A percentile compares a stretch with the other conserved stretches of the same genome.
Evolutionary conservation across 257 asterid species (phyloP).

Genomic region (Penstemon barbatus): DNA sequence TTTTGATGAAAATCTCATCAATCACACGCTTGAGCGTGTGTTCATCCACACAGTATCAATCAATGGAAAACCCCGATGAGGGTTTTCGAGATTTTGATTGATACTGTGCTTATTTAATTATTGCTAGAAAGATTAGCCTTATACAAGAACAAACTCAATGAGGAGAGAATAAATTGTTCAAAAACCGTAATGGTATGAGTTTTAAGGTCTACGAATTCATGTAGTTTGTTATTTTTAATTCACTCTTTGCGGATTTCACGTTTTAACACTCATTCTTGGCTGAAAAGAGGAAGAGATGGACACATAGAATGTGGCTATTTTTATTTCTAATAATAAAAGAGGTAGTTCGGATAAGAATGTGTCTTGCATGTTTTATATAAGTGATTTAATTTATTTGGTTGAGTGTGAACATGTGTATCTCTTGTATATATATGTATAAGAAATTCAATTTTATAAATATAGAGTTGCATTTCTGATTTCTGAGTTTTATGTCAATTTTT

Average conservation of each 20-base stretch:
- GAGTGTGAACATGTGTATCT: not conserved
- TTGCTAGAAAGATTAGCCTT: slow-evolving; percentile 12
- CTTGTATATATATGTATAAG: too few relatives aligned
- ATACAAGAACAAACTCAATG: not conserved
- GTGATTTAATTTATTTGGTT: slow-evolving; percentile 24
- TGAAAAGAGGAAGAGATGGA: not conserved
- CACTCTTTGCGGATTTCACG: slow-evolving; percentile 29
- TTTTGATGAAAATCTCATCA: not conserved
- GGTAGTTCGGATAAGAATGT: not conserved
- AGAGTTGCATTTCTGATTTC: too few relatives aligned
- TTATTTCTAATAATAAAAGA: not conserved
- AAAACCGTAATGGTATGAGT: slow-evolving; percentile 8
- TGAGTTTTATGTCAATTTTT: too few relatives aligned
- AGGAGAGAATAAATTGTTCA: slow-evolving; percentile 12
- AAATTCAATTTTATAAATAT: too few relatives aligned
- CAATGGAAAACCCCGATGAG: slow-evolving; percentile 48
- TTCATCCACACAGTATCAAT: slow-evolving; percentile 49
- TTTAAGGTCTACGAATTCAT: slow-evolving; percentile 1
- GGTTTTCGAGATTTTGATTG: slow-evolving; percentile 52
- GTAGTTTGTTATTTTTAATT: not conserved
- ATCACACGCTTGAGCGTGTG: slow-evolving; percentile 4
- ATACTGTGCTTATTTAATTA: slow-evolving; percentile 45
- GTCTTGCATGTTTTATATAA: slow-evolving; percentile 2
- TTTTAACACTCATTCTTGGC: slow-evolving; percentile 15
- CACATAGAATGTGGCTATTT: not conserved